phyloP scores from a whole-genome alignment of 306 rosid genomes.

The Cucurbita argyrosperma region DNA sequence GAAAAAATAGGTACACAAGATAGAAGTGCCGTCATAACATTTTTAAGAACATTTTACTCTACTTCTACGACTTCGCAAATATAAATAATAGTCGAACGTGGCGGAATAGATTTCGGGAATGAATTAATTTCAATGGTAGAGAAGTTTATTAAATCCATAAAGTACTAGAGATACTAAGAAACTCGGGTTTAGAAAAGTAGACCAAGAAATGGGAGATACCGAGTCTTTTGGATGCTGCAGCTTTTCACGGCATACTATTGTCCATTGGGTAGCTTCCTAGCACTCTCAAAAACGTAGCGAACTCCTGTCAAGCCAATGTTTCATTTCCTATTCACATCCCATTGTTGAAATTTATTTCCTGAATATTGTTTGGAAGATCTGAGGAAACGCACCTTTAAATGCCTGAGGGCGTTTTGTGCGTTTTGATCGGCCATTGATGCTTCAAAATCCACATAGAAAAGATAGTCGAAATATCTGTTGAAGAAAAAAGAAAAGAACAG shows the following conservation, averaged over 20 bases:
- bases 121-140: neutral
- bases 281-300: constrained; percentile 87
- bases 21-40: neutral
- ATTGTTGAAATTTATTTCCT: constrained; percentile 8
- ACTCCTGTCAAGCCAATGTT: constrained; percentile 43
- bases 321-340: constrained; percentile 1
- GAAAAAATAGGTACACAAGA: neutral
- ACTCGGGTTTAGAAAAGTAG: neutral
- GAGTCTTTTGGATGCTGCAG: neutral
- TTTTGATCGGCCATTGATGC: constrained; percentile 89
- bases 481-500: constrained; percentile 15
- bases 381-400: constrained; percentile 45
- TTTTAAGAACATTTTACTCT: neutral
- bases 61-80: neutral
- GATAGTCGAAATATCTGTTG: constrained; percentile 77
- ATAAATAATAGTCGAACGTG: neutral
- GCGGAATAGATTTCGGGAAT: neutral
- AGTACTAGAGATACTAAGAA: neutral
- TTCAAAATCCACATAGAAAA: constrained; percentile 89
- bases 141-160: neutral
- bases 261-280: constrained; percentile 97
- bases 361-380: neutral
- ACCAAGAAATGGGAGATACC: constrained; percentile 5
- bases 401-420: constrained; percentile 82
- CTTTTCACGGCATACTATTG: constrained; percentile 33